Evolutionary conservation across 1,139 yeast genomes (phyloP).

Genomic region (Pichia sp.): DNA sequence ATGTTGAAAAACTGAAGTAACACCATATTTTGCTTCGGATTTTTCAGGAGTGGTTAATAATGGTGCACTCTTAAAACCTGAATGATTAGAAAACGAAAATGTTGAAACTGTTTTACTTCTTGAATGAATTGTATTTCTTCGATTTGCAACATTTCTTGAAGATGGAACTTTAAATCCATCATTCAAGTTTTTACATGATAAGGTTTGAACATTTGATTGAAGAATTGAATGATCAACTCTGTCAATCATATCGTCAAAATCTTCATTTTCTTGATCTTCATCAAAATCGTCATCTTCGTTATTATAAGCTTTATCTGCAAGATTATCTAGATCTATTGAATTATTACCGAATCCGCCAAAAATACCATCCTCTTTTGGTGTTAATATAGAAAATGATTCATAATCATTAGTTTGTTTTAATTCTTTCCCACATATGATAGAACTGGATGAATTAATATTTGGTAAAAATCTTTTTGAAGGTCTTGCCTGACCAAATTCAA

Average conservation of each 20-base stretch:
- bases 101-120: slow-evolving; percentile 26
- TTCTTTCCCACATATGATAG: neutral
- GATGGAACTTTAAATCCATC: slow-evolving; percentile 13
- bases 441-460: too few species aligned
- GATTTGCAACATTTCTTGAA: slow-evolving; percentile 19
- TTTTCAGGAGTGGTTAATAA: slow-evolving; percentile 12
- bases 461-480: slow-evolving; percentile 8
- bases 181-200: neutral
- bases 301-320: slow-evolving; percentile 16
- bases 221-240: neutral
- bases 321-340: slow-evolving; percentile 20
- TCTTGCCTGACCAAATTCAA: slow-evolving; percentile 10
- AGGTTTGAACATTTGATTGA: neutral
- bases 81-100: slow-evolving; percentile 11
- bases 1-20: slow-evolving; percentile 4
- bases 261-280: neutral
- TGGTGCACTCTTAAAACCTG: slow-evolving; percentile 12
- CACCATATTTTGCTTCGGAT: slow-evolving; percentile 9
- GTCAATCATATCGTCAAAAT: slow-evolving; percentile 1
- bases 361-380: slow-evolving; percentile 8
- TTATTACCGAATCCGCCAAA: slow-evolving; percentile 19
- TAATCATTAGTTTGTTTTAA: slow-evolving; percentile 3
- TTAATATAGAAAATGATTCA: slow-evolving; percentile 4
- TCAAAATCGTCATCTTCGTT: neutral
- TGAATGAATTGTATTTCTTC: slow-evolving; percentile 18